These are phyloP conservation scores for Ogataea saltuana DNA, from an alignment of 805 yeast species.

Conservation along the genomic window DNA sequence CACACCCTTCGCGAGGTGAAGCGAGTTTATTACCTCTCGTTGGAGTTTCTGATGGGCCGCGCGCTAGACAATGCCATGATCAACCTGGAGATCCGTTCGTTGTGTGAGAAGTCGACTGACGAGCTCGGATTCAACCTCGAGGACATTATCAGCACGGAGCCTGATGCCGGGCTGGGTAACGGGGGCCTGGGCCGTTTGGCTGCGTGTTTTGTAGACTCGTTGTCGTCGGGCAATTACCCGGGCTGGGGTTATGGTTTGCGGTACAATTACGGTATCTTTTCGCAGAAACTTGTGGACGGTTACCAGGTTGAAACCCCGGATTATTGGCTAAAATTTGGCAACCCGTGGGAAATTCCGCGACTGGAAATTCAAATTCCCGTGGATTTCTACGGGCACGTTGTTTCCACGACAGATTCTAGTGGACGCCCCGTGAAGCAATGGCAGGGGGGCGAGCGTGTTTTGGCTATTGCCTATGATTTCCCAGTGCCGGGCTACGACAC, in stretches of 20 bases:
- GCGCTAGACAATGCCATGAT: constrained; percentile 93
- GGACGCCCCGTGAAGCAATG: constrained; percentile 64
- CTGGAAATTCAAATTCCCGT: constrained; percentile 85
- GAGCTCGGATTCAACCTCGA: constrained; percentile 87
- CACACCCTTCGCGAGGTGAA: constrained; percentile 83
- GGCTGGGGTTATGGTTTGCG: constrained; percentile 97
- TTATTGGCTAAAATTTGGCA: constrained; percentile 85
- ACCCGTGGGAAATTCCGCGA: constrained; percentile 93
- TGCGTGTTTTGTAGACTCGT: constrained; percentile 89
- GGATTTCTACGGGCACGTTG: constrained; percentile 83
- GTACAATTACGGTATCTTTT: constrained; percentile 90
- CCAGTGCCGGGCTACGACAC: constrained; percentile 92
- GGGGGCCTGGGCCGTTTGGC: constrained; percentile 96
- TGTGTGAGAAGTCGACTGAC: constrained; percentile 54
- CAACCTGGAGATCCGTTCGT: constrained; percentile 67
- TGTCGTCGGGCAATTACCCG: constrained; percentile 81
- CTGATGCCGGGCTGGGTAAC: constrained; percentile 93
- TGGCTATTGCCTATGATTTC: constrained; percentile 88
- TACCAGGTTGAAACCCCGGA: constrained; percentile 95
- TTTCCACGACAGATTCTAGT: constrained; percentile 50
- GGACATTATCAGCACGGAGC: constrained; percentile 81
- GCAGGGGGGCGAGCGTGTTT: constrained; percentile 86
- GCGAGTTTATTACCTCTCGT: constrained; percentile 80
- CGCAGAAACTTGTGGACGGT: constrained; percentile 86
- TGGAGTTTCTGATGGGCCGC: constrained; percentile 92